Base-by-base conservation (phyloP, 768 basidiomycete genomes). In the Sporobolomyces roseus region DNA sequence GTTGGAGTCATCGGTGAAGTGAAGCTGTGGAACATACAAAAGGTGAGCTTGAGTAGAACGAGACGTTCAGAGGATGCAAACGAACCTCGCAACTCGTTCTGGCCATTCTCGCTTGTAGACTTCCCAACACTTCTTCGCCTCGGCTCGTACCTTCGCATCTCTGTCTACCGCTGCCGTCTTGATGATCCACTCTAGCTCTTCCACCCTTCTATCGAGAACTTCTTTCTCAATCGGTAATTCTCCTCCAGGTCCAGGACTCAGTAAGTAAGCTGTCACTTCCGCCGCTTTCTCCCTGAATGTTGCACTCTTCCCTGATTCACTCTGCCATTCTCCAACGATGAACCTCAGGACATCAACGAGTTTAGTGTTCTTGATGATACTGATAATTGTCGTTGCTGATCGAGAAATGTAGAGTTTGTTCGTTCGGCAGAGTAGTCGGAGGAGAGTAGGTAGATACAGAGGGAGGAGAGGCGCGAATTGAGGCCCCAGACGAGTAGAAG, bases 361-460 rank as follows among this genome's bases (percentile, higher is more conserved):
- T 2, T 74, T 76, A 58, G 80, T 80, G 62, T 80, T 77, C 1
- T 74, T 70, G 65, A 80, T 74, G 66, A 81, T 79, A 19, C 75
- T 76, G 27, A 65, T 35, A 10, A 80, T 66, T 50, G 78, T 79
- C 60, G 78, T 75, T 46, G 78, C 75, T 13, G 80, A 74, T 14
- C 80, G 76, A 36, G 78, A 74, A 59, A 80, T 69, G 72, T 79
- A 80, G 43, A 81, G 79, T 65, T 81, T 81, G 76, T 81, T 80
- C 16, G 80, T 79, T 32, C 79, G 69, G 45, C 77, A 79, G 41
- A 80, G 78, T 32, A 81, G 78, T 36, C 76, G 71, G 35, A 80
- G 74, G 19, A 80, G 63, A 2, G 79, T 73, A 27, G 79, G 79
- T 19, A 80, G 61, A 73, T 80, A 81, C 66, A 78, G 73, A 16